These are phyloP conservation scores for Apophysomyces ossiformis DNA, from an alignment of 371 early-diverging fungal species.

Conservation along the genomic window DNA sequence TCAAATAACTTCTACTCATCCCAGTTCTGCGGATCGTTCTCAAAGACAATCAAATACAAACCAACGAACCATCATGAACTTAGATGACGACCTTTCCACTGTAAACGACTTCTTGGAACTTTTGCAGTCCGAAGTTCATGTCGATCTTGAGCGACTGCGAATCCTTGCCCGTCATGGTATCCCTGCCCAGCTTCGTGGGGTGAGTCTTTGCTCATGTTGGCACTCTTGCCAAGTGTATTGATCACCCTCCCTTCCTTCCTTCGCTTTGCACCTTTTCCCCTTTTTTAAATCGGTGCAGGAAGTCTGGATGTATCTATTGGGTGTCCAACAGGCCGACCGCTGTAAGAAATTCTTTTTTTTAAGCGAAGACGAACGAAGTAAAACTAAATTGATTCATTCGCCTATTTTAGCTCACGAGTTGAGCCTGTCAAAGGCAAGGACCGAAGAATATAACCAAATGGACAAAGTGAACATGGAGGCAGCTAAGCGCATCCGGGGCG, in stretches of 20 bases:
- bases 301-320: conserved; percentile 91
- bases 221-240: conserved; percentile 10
- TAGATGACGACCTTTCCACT: conserved; percentile 53
- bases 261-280: conserved; percentile 12
- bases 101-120: conserved; percentile 82
- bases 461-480: conserved; percentile 78
- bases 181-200: conserved; percentile 83
- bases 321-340: conserved; percentile 85
- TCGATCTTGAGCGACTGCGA: conserved; percentile 86
- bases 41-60: conserved; percentile 10
- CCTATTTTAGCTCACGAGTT: conserved; percentile 71
- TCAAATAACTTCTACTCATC: conserved; percentile 2
- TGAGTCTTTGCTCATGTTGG: conserved; percentile 44
- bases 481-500: conserved; percentile 86
- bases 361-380: background rate
- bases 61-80: conserved; percentile 23
- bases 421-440: conserved; percentile 67
- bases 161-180: conserved; percentile 86
- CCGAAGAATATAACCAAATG: conserved; percentile 74
- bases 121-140: conserved; percentile 84
- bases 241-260: conserved; percentile 11
- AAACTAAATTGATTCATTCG: conserved; percentile 1
- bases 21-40: conserved; percentile 7
- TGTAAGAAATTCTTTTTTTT: conserved; percentile 56
- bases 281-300: conserved; percentile 55